Conservation (phyloP, 1,284 basidiomycete genomes). For the Grifola frondosa region DNA sequence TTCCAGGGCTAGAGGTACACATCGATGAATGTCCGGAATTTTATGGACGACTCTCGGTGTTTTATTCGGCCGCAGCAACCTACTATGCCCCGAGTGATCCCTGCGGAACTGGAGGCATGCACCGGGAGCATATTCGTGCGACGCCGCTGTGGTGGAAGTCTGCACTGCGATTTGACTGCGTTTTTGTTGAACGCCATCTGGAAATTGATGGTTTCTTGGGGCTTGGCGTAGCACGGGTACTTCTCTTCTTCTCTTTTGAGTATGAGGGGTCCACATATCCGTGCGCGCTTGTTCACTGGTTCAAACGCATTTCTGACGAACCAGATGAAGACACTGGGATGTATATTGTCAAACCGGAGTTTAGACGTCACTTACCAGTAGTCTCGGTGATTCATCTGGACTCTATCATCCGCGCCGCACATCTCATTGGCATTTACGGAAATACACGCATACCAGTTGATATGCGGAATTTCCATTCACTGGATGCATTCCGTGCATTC, state of each 20-base stretch:
- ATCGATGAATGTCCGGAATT: constrained; percentile 2
- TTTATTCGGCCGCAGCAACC: constrained; percentile 8
- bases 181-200: constrained; percentile 1
- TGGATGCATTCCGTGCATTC: constrained; percentile 7
- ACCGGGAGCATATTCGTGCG: constrained; percentile 13
- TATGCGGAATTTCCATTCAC: background rate
- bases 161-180: constrained; percentile 8
- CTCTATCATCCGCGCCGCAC: constrained; percentile 10
- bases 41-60: background rate
- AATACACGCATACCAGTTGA: background rate
- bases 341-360: constrained; percentile 20
- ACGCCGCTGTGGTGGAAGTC: constrained; percentile 14
- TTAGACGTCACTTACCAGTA: background rate
- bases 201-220: background rate
- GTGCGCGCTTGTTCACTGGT: constrained; percentile 24
- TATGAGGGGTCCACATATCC: constrained; percentile 1
- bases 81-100: constrained; percentile 26
- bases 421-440: constrained; percentile 15
- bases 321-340: constrained; percentile 22
- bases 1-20: no score
- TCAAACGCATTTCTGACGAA: constrained; percentile 1
- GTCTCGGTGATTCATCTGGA: constrained; percentile 13
- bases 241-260: constrained; percentile 8
- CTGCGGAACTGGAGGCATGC: constrained; percentile 19
- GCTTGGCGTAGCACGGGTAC: constrained; percentile 1